Base-by-base conservation (phyloP, 768 basidiomycete species). In the Postia placenta region DNA sequence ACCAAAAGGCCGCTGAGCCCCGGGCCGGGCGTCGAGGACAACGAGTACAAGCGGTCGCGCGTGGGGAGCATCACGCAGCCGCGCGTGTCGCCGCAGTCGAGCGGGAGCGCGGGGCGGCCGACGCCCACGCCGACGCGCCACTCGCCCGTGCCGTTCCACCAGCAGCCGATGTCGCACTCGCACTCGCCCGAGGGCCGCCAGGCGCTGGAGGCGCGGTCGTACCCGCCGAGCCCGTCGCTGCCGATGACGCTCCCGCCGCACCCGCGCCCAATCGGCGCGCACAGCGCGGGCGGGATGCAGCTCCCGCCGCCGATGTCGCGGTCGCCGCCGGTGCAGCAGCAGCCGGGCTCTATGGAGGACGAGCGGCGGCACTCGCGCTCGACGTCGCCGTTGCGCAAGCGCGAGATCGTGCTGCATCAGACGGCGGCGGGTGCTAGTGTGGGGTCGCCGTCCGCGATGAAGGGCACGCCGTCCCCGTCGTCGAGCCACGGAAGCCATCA, bases 1-100 rank as follows among this genome's bases (percentile, higher is more conserved):
- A 12, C 70, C 83, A 89, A 89, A 65, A 75, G 87, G 19, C 75
- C 85, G 15, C 64, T 85, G 42, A 89, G 86, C 60, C 84, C 85
- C 3, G 75, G 73, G 1, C 72, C 76, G 0, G 84, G 85, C 30
- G 85, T 88, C 36, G 53, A 68, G 26, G 59, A 64, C 20, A 67
- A 71, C 37, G 75, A 75, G 5, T 71, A 60, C 45, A 89, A 89
- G 70, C 82, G 87, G 12, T 72, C 82, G 14, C 71, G 86, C 41
- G 66, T 85, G 7, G 85, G 85, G 17, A 60, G 56, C 55, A 55
- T 61, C 47, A 55, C 51, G 25, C 47, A 45, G 45, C 42, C 46
- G 36, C 70, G 78, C 20, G 69, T 65, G 12, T 74, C 77, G 9
- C 81, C 84, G 19, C 73, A 76, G 22, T 55, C 19, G 76, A 33